Percentiles rank a stretch among this genome's conserved stretches.
phyloP scores from a whole-genome alignment of 345 rosid genomes.

The Citrus trifoliata region DNA sequence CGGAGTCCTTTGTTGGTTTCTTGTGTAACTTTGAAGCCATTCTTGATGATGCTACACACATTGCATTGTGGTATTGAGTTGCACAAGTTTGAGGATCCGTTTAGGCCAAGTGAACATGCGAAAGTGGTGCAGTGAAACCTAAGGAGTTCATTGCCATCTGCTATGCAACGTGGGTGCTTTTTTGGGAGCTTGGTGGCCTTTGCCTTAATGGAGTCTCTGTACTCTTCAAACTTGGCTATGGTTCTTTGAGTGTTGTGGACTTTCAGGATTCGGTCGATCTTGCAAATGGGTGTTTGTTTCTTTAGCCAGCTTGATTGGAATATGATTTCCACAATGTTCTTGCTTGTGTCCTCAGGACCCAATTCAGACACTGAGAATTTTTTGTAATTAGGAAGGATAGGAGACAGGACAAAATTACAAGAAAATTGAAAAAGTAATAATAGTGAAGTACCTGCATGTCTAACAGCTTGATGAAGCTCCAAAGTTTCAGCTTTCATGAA shows the following conservation, averaged over 20 bases:
- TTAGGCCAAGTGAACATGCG: conserved; percentile 56
- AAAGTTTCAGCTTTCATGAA: conserved; percentile 60
- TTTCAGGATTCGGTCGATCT: conserved; percentile 69
- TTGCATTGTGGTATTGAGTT: conserved; percentile 46
- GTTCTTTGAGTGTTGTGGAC: conserved; percentile 69
- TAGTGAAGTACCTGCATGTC: conserved; percentile 58
- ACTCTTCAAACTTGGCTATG: conserved; percentile 65
- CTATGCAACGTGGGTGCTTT: conserved; percentile 76
- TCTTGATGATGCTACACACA: conserved; percentile 59
- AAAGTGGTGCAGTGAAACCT: conserved; percentile 65
- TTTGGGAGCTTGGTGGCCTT: conserved; percentile 52
- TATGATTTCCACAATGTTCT: conserved; percentile 86
- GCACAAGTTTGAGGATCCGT: conserved; percentile 66
- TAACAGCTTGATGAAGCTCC: conserved; percentile 70
- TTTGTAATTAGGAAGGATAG: background rate
- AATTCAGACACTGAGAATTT: conserved; percentile 57
- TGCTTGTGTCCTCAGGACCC: conserved; percentile 71
- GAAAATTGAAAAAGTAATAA: background rate
- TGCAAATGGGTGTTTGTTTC: conserved; percentile 59
- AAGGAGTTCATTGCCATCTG: conserved; percentile 83
- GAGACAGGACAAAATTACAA: background rate
- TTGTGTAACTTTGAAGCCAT: conserved; percentile 45
- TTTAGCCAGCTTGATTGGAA: conserved; percentile 89
- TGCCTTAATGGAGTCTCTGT: conserved; percentile 68
- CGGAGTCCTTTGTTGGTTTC: conserved; percentile 7